Conservation (phyloP, 2,329 filamentous ascomycete species). For the Didymellaceae sp. region DNA sequence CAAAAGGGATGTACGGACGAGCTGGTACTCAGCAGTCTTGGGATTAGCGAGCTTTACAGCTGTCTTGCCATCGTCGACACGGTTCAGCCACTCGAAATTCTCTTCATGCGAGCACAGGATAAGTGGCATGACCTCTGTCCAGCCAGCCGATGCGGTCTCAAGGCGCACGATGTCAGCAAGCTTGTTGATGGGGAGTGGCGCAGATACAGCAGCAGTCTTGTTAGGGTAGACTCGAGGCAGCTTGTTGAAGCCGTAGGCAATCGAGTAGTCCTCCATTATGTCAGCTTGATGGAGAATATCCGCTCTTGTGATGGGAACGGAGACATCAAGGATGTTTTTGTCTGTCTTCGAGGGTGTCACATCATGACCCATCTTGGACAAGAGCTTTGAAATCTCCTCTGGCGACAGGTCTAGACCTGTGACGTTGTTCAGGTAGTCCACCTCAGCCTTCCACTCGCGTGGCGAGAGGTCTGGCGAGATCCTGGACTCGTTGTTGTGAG, state of each 20-base stretch:
- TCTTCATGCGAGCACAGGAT: conserved; percentile 98
- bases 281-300: conserved; percentile 97
- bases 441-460: conserved; percentile 78
- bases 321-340: conserved; percentile 75
- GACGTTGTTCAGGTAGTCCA: conserved; percentile 93
- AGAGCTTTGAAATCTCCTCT: conserved; percentile 76
- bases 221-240: conserved; percentile 86
- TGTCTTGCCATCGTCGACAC: conserved; percentile 82
- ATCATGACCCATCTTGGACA: conserved; percentile 88
- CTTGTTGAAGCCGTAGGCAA: conserved; percentile 97
- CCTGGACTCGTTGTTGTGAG: conserved; percentile 85
- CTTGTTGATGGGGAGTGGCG: conserved; percentile 91
- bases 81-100: conserved; percentile 95
- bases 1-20: conserved; percentile 84
- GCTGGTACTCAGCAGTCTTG: conserved; percentile 91
- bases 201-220: conserved; percentile 84
- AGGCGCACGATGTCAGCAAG: conserved; percentile 87
- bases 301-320: conserved; percentile 85
- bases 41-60: conserved; percentile 89
- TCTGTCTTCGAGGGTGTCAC: conserved; percentile 75
- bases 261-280: conserved; percentile 97
- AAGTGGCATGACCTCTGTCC: conserved; percentile 94
- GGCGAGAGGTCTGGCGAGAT: conserved; percentile 82
- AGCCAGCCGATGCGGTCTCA: conserved; percentile 92
- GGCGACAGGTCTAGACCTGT: conserved; percentile 81